Conservation (phyloP, 2,329 filamentous ascomycete species). For the Trichoderma brevicompactum region DNA sequence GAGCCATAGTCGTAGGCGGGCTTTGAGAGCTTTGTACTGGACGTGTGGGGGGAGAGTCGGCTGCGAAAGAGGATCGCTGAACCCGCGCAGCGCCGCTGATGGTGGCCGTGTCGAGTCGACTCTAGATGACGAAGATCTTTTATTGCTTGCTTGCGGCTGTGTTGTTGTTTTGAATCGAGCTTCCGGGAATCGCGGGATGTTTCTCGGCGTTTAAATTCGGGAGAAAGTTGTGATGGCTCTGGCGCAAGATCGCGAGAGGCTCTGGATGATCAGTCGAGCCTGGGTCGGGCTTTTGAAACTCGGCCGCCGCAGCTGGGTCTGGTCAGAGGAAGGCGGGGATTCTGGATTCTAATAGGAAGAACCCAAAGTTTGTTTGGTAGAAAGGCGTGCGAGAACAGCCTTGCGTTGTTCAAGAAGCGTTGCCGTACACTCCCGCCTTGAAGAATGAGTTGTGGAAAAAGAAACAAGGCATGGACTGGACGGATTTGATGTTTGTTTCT, state of each 20-base stretch:
- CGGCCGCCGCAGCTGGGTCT: not conserved
- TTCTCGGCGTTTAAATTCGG: not conserved
- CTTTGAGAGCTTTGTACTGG: not conserved
- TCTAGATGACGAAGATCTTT: not conserved
- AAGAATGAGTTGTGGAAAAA: slow-evolving; percentile 1
- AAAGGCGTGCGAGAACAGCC: not conserved
- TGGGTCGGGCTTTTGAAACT: not conserved
- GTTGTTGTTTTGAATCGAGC: not conserved
- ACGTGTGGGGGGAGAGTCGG: not conserved
- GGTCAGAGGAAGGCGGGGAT: not conserved
- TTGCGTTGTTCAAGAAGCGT: not conserved
- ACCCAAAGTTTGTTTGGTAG: not conserved
- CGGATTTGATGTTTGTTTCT: slow-evolving; percentile 25
- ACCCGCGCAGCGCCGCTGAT: slow-evolving; percentile 1
- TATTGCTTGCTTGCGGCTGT: not conserved
- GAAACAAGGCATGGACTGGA: slow-evolving; percentile 15
- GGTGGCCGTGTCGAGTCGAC: not conserved
- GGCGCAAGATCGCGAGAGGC: not conserved
- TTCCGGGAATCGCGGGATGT: not conserved
- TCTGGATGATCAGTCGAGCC: not conserved
- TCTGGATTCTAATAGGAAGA: not conserved
- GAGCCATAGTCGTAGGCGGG: slow-evolving; percentile 39
- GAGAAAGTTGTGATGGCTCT: not conserved
- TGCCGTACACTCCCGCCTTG: slow-evolving; percentile 1
- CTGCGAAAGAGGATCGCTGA: not conserved